Percentiles rank a stretch among this genome's conserved stretches.
phyloP scores from a whole-genome alignment of 2,329 filamentous ascomycete genomes.

The Biscogniauxia mediterranea region DNA sequence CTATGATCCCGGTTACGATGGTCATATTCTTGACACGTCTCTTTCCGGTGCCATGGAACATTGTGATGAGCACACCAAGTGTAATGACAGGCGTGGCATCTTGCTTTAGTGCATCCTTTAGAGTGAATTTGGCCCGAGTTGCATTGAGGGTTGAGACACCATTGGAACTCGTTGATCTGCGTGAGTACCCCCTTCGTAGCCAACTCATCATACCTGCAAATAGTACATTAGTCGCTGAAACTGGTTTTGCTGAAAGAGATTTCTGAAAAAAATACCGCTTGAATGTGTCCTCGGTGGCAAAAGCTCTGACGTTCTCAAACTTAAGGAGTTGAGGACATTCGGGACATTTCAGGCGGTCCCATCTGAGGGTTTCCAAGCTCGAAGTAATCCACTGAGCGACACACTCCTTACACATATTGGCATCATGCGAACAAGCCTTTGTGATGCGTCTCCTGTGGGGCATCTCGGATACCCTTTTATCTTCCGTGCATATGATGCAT shows the following conservation, averaged over 20 bases:
- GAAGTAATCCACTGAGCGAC: conserved; percentile 34
- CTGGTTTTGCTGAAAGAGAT: not conserved
- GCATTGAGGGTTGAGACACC: conserved; percentile 38
- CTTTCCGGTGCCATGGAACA: conserved; percentile 37
- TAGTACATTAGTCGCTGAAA: not conserved
- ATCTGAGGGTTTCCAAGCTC: conserved; percentile 29
- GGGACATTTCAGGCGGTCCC: conserved; percentile 36
- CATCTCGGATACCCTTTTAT: conserved; percentile 35
- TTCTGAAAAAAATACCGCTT: conserved; percentile 12
- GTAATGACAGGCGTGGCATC: conserved; percentile 33
- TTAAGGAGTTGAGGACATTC: conserved; percentile 33
- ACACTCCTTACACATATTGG: conserved; percentile 34
- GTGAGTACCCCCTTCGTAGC: conserved; percentile 32
- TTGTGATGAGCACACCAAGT: conserved; percentile 35
- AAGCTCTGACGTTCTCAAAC: conserved; percentile 31
- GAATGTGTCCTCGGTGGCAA: conserved; percentile 29
- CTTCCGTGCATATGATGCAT: conserved; percentile 36
- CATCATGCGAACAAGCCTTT: conserved; percentile 27
- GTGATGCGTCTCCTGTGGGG: conserved; percentile 29
- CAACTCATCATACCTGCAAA: conserved; percentile 34
- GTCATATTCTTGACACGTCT: conserved; percentile 39
- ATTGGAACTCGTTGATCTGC: conserved; percentile 34
- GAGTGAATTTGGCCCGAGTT: conserved; percentile 38
- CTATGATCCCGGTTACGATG: conserved; percentile 27
- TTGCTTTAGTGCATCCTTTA: conserved; percentile 30